Evolutionary conservation across 495 filamentous ascomycete species (phyloP), one percentile per base, ranked within the genome.

Genomic region (Aspergillus mulundensis): DNA sequence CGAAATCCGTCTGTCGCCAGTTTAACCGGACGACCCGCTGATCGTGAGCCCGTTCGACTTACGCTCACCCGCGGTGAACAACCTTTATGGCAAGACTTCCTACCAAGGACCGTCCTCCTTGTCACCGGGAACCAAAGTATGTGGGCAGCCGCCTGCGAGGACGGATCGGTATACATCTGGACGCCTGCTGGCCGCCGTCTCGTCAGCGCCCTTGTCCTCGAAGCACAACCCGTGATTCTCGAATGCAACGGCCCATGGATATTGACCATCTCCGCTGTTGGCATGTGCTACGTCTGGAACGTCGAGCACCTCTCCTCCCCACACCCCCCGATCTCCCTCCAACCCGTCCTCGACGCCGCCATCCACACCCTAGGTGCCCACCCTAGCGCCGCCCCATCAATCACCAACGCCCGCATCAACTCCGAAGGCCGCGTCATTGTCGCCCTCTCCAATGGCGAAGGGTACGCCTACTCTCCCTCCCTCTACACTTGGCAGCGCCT

Each of bases 401-500:
- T 99, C 32, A 94, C 92, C 16, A 91, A 91, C 40, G 94, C 94
- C 1, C 85, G 91, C 23, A 75, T 99, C 44, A 97, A 96, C 66
- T 91, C 89, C 0, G 81, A 85, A 62, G 94, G 94, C 11, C 75
- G 86, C 10, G 79, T 97, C 24, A 80, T 97, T 20, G 80, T 97
- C 3, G 90, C 90, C 0, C 77, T 99, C 39, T 90, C 84, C 23
- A 97, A 96, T 61, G 94, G 94, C 14, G 92, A 97, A 59, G 94
- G 95, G 3, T 97, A 90, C 65, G 81, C 84, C 21, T 99, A 97
- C 72, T 89, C 87, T 1, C 82, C 84, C 0, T 71, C 73, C 16
- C 86, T 97, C 84, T 91, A 82, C 63, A 80, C 84, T n/a, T 99
- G 94, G 94, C 93, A 97, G 74, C 85, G 92, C 10, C 77, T 97